Base-by-base conservation (phyloP, 495 filamentous ascomycete species). In the Oidiodendron maius region DNA sequence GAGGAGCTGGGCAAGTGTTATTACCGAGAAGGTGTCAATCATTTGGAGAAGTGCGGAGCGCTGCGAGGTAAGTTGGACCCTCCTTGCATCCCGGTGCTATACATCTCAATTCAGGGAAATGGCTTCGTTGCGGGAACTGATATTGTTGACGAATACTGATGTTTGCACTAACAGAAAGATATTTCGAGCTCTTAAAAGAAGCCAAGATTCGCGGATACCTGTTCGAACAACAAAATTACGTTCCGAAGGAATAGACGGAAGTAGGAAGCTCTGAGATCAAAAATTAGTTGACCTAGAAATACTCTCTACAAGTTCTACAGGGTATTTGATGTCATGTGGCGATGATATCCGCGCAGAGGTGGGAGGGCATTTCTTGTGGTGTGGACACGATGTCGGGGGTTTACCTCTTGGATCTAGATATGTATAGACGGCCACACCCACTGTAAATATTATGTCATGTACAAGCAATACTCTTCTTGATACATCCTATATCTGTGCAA, bases 1-100 rank as follows among this genome's bases (percentile, higher is more conserved):
- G 88, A 97, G 69, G 94, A 98, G 72, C 66, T 98, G 69, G 81
- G 87, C 58, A 96, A 95, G 75, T 98, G 93, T 70, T 98, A 98
- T 74, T 77, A 79, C 61, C 76, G 84, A 48, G 91, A 98, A 69
- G 93, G 93, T 3, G 87, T 96, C 48, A 97, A 97, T 68, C 93
- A 98, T 68, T 67, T 97, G 57, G 91, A 96, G 80, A 98, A 96
- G 72, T 98, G 93, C 68, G 89, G 88, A 59, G 70, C 72, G 61
- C 68, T 96, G 70, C 78, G 94, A 83, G 91, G 93, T 97, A 57
- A 71, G 86, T 74, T 53, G n/a, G n/a, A n/a, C n/a, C n/a, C n/a
- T n/a, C n/a, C n/a, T n/a, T n/a, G n/a, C n/a, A n/a, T n/a, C n/a
- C n/a, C n/a, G n/a, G n/a, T n/a, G n/a, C n/a, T n/a, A n/a, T n/a